Evolutionary conservation across 148 eudicot species (phyloP), one percentile per base, ranked within the genome.

Genomic region (Diospyros lotus): DNA sequence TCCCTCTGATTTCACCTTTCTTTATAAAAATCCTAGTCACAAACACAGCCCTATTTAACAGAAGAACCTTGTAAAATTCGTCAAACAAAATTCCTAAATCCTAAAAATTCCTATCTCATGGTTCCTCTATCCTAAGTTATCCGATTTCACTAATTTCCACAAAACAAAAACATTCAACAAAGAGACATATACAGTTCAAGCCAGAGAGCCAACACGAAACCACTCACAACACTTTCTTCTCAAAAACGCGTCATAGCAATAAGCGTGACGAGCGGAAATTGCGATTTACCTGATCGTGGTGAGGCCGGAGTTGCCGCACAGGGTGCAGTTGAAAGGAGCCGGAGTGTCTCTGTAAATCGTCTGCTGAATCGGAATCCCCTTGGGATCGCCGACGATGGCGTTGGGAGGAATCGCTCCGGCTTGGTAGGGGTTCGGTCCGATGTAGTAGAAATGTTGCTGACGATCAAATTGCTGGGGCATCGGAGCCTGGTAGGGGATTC

Each of bases 311-410:
- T 64, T 64, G 12, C 87, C 86, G 58, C 98, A 93, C 79, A 72
- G 71, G 15, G 52, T 56, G 71, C 98, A 93, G 55, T 84, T 80
- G 55, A 93, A 89, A 65, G 98, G 98, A 15, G 98, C 98, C 11
- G 98, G 97, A 8, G 97, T 91, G 42, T 93, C 98, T 17, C 92
- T 75, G 79, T 77, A 93, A 61, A 93, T 81, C 1, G 98, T 93
- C 89, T 93, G 94, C 0, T 83, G 85, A 52, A 93, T 82, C 6
- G 94, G 98, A 1, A 86, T 77, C 0, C 97, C 98, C 77, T 91
- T 93, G 0, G 98, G 98, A 79, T 93, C 94, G 11, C 85, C 90
- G 54, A 82, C 40, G 12, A 93, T 64, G 71, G 96, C 96, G 74
- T 86, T 86, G 2, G 94, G 90, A 3, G 97, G 97, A 13, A 89